These are phyloP conservation scores for Hanseniaspora pseudoguilliermondii DNA, from an alignment of 805 yeast species.

Conservation along the genomic window DNA sequence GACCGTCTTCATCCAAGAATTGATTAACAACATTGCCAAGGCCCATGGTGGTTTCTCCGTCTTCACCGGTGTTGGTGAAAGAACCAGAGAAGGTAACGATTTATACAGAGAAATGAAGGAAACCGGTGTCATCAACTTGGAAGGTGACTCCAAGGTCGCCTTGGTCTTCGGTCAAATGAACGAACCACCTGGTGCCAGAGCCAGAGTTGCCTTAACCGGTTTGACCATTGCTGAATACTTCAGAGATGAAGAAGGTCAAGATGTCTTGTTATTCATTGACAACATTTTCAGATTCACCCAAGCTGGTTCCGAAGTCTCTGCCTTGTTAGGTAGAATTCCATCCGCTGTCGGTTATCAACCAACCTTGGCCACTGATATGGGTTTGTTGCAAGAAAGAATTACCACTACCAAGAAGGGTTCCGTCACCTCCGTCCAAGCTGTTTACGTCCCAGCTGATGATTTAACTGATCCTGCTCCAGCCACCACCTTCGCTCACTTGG, in stretches of 20 bases:
- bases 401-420: conserved; percentile 99
- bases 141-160: conserved; percentile 99
- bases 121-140: conserved; percentile 98
- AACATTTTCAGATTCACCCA: conserved; percentile 99
- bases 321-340: conserved; percentile 99
- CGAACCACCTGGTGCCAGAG: conserved; percentile 99
- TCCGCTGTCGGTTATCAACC: conserved; percentile 99
- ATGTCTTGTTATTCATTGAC: conserved; percentile 97
- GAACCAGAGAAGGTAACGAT: conserved; percentile 99
- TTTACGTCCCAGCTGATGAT: conserved; percentile 99
- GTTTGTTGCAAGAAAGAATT: conserved; percentile 99
- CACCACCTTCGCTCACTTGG: conserved; percentile 98
- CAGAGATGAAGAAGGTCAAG: conserved; percentile 99
- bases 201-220: conserved; percentile 99
- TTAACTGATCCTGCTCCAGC: conserved; percentile 99
- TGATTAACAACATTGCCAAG: conserved; percentile 98
- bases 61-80: conserved; percentile 99
- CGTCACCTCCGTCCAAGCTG: conserved; percentile 99
- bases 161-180: conserved; percentile 99
- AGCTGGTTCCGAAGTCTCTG: conserved; percentile 99
- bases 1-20: conserved; percentile 98
- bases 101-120: conserved; percentile 99
- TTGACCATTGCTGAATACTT: conserved; percentile 99
- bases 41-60: conserved; percentile 99
- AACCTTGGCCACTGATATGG: conserved; percentile 99